Conservation (phyloP, 768 basidiomycete species). For the Plicaturopsis crispa region DNA sequence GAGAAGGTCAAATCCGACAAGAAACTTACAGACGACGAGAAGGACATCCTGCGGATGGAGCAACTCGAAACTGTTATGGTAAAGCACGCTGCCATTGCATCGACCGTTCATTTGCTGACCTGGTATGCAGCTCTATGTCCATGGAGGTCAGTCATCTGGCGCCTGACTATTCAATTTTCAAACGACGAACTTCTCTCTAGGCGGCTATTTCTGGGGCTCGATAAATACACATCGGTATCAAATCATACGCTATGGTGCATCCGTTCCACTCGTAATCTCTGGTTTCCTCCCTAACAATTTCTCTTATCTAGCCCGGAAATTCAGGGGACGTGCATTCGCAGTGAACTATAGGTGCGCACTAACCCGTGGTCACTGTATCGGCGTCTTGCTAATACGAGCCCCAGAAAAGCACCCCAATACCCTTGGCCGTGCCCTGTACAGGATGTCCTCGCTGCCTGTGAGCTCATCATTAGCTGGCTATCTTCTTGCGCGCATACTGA, state of each 20-base stretch:
- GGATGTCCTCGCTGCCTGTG: slow-evolving; percentile 71
- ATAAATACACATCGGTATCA: slow-evolving; percentile 56
- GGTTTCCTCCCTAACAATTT: slow-evolving; percentile 1
- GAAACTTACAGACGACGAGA: slow-evolving; percentile 28
- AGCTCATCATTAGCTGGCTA: slow-evolving; percentile 14
- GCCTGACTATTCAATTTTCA: neutral
- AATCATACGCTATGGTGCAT: slow-evolving; percentile 44
- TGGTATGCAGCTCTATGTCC: slow-evolving; percentile 48
- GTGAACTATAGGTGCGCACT: slow-evolving; percentile 47
- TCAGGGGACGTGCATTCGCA: slow-evolving; percentile 60
- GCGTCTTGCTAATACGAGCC: no score
- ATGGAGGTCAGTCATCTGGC: slow-evolving; percentile 38
- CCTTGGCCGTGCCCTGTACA: slow-evolving; percentile 77
- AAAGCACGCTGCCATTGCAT: slow-evolving; percentile 5
- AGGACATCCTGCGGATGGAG: slow-evolving; percentile 41
- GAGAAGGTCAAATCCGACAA: slow-evolving; percentile 16
- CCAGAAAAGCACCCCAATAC: slow-evolving; percentile 75
- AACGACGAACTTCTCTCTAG: slow-evolving; percentile 18
- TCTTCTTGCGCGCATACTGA: neutral
- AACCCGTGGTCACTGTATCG: no score
- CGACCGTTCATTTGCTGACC: neutral
- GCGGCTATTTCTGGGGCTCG: slow-evolving; percentile 62
- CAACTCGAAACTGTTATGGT: slow-evolving; percentile 52
- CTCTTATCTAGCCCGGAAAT: slow-evolving; percentile 51
- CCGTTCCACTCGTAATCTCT: neutral